phyloP scores from a whole-genome alignment of 768 basidiomycete species.

The Boletus sp. region DNA sequence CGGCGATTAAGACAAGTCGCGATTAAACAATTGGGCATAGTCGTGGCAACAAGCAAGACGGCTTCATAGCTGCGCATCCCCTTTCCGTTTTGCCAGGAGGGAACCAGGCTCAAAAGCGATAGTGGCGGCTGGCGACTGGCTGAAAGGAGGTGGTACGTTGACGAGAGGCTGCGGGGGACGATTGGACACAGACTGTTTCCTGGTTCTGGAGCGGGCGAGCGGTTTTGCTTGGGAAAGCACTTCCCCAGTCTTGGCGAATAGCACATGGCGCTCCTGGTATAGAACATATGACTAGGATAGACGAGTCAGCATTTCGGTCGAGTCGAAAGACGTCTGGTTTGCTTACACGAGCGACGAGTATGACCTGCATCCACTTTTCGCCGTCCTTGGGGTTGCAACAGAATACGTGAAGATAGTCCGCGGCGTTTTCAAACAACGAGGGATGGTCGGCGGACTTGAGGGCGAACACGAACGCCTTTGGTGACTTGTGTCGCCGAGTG shows the following conservation, averaged over 20 bases:
- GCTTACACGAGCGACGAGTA: slow-evolving; percentile 79
- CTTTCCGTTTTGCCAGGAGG: slow-evolving; percentile 56
- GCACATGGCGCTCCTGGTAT: slow-evolving; percentile 71
- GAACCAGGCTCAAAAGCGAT: slow-evolving; percentile 75
- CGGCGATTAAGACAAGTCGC: slow-evolving; percentile 7
- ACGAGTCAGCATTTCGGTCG: slow-evolving; percentile 6
- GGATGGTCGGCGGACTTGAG: slow-evolving; percentile 87
- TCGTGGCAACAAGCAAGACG: not conserved
- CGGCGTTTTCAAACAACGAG: slow-evolving; percentile 81
- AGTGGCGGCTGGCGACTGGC: slow-evolving; percentile 30
- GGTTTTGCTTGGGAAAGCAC: slow-evolving; percentile 28
- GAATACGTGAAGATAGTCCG: slow-evolving; percentile 88
- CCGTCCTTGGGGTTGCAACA: slow-evolving; percentile 75
- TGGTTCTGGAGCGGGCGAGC: slow-evolving; percentile 38
- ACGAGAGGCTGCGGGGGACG: slow-evolving; percentile 49
- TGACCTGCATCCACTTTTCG: slow-evolving; percentile 73
- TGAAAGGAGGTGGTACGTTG: slow-evolving; percentile 42
- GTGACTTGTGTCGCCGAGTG: slow-evolving; percentile 74
- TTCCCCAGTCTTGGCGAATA: slow-evolving; percentile 36
- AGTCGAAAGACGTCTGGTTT: not conserved
- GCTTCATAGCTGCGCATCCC: slow-evolving; percentile 13
- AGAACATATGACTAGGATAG: slow-evolving; percentile 72
- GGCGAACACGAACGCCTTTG: slow-evolving; percentile 82
- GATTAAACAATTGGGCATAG: not conserved
- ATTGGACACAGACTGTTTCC: slow-evolving; percentile 34